Evolutionary conservation across 2,329 filamentous ascomycete species (phyloP).

Genomic region (Paraconiothyrium brasiliense): DNA sequence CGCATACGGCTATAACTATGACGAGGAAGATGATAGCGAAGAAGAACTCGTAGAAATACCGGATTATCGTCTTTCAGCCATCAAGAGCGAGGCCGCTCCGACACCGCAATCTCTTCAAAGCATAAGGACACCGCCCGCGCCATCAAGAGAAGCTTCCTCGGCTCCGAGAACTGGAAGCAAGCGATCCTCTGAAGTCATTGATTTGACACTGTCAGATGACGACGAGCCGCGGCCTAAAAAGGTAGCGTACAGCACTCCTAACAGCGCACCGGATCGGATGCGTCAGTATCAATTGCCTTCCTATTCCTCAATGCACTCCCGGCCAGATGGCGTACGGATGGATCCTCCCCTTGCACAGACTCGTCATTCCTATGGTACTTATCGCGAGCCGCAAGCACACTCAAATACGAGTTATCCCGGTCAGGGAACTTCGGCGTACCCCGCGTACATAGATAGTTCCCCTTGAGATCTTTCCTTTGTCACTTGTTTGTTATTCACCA

Average conservation of each 20-base stretch:
- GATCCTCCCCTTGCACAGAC: slow-evolving; percentile 33
- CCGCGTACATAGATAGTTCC: slow-evolving; percentile 38
- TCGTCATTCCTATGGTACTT: slow-evolving; percentile 18
- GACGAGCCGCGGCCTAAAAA: slow-evolving; percentile 55
- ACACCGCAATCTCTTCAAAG: slow-evolving; percentile 49
- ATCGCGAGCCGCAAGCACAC: slow-evolving; percentile 15
- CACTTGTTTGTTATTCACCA: slow-evolving; percentile 18
- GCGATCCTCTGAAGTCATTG: slow-evolving; percentile 58
- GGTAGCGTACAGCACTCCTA: slow-evolving; percentile 53
- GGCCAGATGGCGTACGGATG: slow-evolving; percentile 27
- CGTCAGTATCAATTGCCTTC: slow-evolving; percentile 41
- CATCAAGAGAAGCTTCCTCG: slow-evolving; percentile 54
- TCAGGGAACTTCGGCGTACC: slow-evolving; percentile 38
- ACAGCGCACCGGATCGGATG: slow-evolving; percentile 44
- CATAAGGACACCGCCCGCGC: slow-evolving; percentile 54
- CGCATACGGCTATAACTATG: slow-evolving; percentile 36
- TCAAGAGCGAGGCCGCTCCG: slow-evolving; percentile 51
- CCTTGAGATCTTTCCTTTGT: slow-evolving; percentile 28
- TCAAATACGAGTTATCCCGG: slow-evolving; percentile 23
- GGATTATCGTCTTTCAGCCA: slow-evolving; percentile 50
- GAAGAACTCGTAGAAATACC: slow-evolving; percentile 58
- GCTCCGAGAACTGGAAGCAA: slow-evolving; percentile 52
- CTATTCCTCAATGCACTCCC: slow-evolving; percentile 30
- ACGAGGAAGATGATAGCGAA: slow-evolving; percentile 54
- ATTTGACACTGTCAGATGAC: slow-evolving; percentile 59